Evolutionary conservation across 2,329 filamentous ascomycete genomes (phyloP), one percentile per base, ranked within the genome.

Genomic region (Parastagonospora nodorum): DNA sequence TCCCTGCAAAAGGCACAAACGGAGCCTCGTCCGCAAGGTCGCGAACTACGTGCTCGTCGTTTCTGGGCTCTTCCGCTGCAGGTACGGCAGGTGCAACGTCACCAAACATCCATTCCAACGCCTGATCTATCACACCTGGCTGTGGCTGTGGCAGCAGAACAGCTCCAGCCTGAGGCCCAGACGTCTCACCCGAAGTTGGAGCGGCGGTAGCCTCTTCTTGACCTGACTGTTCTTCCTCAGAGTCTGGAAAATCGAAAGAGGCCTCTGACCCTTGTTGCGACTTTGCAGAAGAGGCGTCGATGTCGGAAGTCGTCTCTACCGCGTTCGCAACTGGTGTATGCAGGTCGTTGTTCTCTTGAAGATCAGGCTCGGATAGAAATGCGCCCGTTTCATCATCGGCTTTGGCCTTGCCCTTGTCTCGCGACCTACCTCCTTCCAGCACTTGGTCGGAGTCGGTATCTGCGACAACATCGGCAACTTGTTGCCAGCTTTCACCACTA

Each of bases 21-120:
- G 82, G 84, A 11, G 80, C 80, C 69, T 88, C 85, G 28, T 81
- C 77, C 7, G 79, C 82, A 24, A 85, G 74, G 50, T 87, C 80
- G 52, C 84, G 78, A 16, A 86, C 80, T 24, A 85, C 73, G 39
- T 83, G 82, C 45, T 86, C 86, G 55, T 86, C 85, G 45, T 86
- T 71, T 28, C 37, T 61, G 29, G 46, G 65, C 16, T 69, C 69
- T n/a, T 69, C 67, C 8, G 48, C 46, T 42, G 53, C 60, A 33
- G 59, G 66, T 8, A 53, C 50, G n/a, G 57, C 54, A 5, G 68
- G 68, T 32, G 68, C 67, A 15, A 80, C 73, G 45, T 79, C 79
- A 8, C 74, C 78, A 73, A 78, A 81, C 50, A 80, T 74, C 77
- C 77, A 81, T 42, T 81, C 73, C 15, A 74, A 57, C 1, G 76